Conservation (phyloP, 202 grass and related monocot genomes). For the Hordeum pubiflorum region DNA sequence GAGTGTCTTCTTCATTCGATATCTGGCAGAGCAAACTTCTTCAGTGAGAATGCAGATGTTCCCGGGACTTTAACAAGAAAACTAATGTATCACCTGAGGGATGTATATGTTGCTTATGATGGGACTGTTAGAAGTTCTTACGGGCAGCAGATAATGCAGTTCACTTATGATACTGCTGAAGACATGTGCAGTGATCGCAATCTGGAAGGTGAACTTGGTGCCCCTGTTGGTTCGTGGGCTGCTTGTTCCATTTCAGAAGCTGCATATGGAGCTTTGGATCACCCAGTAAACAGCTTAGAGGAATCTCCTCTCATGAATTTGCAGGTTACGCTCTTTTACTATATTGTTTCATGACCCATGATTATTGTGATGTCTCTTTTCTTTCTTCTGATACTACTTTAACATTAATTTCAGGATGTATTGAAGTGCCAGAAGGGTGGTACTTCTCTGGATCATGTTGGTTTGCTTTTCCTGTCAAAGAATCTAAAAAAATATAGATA, state of each 20-base stretch:
- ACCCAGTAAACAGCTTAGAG: conserved; percentile 68
- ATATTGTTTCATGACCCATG: not conserved
- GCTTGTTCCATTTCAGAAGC: conserved; percentile 91
- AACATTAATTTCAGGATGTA: conserved; percentile 52
- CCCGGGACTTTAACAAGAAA: conserved; percentile 73
- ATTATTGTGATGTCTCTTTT: conserved; percentile 14
- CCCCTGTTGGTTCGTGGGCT: conserved; percentile 81
- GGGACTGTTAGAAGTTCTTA: conserved; percentile 76
- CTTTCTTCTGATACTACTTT: conserved; percentile 19
- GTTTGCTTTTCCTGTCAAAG: conserved; percentile 63
- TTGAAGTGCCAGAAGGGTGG: conserved; percentile 67
- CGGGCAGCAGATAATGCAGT: conserved; percentile 64
- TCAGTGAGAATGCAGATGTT: conserved; percentile 78
- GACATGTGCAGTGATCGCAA: conserved; percentile 20
- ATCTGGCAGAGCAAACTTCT: conserved; percentile 68
- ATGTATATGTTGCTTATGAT: conserved; percentile 84
- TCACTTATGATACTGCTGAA: conserved; percentile 55
- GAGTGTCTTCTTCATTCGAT: conserved; percentile 80
- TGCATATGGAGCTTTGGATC: conserved; percentile 90
- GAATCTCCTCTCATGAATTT: conserved; percentile 73
- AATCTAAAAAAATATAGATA: conserved; percentile 65
- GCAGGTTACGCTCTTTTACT: conserved; percentile 47
- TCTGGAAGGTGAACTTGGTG: conserved; percentile 38
- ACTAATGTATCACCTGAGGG: conserved; percentile 81
- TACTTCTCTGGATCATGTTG: conserved; percentile 38